Percentiles rank a stretch among this genome's conserved stretches.
Conservation (phyloP, 179 eudicot genomes). For the Drosera spatulata region DNA sequence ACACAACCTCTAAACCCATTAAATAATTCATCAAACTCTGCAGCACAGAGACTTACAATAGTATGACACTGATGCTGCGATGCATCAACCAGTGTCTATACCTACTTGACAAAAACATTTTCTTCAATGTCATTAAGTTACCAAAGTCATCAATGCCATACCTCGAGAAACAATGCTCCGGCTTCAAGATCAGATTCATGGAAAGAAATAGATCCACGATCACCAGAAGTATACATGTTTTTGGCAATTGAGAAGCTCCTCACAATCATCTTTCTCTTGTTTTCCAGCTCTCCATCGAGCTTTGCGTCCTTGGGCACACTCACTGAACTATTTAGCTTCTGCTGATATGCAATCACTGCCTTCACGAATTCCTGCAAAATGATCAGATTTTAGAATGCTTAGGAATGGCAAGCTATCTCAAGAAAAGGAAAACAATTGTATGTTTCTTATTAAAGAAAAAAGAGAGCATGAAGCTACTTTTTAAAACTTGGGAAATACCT, state of each 20-base stretch:
- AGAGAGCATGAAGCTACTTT: too few relatives aligned
- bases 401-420: too few relatives aligned
- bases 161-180: conserved; percentile 35
- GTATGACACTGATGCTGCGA: not conserved
- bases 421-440: too few relatives aligned
- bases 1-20: too few relatives aligned
- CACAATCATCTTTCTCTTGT: conserved; percentile 32
- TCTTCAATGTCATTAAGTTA: too few relatives aligned
- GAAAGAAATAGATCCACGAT: conserved; percentile 3
- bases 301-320: conserved; percentile 17
- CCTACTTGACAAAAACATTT: too few relatives aligned
- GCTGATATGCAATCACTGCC: conserved; percentile 35
- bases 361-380: conserved; percentile 33
- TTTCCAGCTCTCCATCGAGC: conserved; percentile 33
- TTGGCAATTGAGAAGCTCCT: conserved; percentile 33
- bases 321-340: conserved; percentile 17
- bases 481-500: conserved; percentile 24
- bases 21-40: too few relatives aligned
- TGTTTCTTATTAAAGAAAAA: too few relatives aligned
- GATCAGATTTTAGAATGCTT: too few relatives aligned
- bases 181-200: conserved; percentile 27
- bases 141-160: not conserved
- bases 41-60: too few relatives aligned
- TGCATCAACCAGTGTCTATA: not conserved
- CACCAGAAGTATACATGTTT: conserved; percentile 27